A percentile compares a stretch with the other conserved stretches of the same genome.
These are phyloP conservation scores for Acanthochlamys bracteata DNA, from an alignment of 106 monocot species.

Conservation along the genomic window DNA sequence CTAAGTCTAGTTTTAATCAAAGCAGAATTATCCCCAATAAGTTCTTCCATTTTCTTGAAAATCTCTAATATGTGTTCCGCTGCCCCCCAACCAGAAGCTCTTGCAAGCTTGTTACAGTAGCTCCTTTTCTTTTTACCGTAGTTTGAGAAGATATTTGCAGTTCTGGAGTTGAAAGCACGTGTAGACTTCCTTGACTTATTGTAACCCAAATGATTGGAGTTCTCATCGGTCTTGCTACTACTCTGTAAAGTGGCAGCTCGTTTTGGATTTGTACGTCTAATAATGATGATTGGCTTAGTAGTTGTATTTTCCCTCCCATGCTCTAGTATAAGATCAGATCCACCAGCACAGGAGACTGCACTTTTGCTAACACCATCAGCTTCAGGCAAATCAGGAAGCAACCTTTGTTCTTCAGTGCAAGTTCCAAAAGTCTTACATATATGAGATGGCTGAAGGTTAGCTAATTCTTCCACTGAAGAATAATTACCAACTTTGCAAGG, in stretches of 20 bases:
- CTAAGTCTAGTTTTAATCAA: conserved; percentile 1
- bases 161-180: conserved; percentile 1
- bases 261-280: conserved; percentile 62
- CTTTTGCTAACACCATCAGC: conserved; percentile 1
- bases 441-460: conserved; percentile 5
- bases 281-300: conserved; percentile 10
- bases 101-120: conserved; percentile 18
- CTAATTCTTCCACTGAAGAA: conserved; percentile 2
- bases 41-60: conserved; percentile 18
- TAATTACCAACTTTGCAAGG: neutral
- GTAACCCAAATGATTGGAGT: conserved; percentile 6
- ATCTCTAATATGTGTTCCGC: conserved; percentile 21
- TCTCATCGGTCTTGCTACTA: conserved; percentile 12
- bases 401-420: neutral
- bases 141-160: conserved; percentile 16
- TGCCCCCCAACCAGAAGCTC: conserved; percentile 57
- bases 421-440: neutral
- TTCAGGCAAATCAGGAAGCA: neutral
- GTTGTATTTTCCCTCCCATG: conserved; percentile 7
- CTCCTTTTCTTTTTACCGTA: conserved; percentile 44
- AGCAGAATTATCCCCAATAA: conserved; percentile 10
- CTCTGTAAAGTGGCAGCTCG: conserved; percentile 39
- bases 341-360: conserved; percentile 6
- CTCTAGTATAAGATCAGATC: conserved; percentile 11
- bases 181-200: conserved; percentile 21